Base-by-base conservation (phyloP, 2,329 filamentous ascomycete genomes). In the Acrocalymma vagum region DNA sequence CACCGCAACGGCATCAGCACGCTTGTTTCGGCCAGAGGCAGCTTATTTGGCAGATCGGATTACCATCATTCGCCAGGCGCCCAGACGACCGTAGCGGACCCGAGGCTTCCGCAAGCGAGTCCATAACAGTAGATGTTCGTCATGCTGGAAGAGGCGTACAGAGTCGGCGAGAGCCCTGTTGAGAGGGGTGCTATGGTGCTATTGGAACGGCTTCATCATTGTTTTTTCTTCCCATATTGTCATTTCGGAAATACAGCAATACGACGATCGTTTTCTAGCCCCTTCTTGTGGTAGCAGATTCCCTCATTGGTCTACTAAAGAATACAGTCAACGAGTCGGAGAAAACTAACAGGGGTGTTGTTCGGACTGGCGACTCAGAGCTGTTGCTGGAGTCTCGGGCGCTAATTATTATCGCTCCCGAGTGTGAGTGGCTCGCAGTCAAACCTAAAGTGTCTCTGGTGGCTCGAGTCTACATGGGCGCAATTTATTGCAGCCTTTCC, bases 201-300 rank as follows among this genome's bases (percentile, higher is more conserved):
- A 59, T 58, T 62, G 60, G 60, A 59, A 67, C 42, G 50, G 56
- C 56, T 47, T 62, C 58, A 62, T 56, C 55, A 55, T 58, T 56
- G 28, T 38, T 57, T 48, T 38, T 48, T 62, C 65, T 66, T 65
- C 51, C 45, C 48, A 57, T 61, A 61, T 58, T 63, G 55, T 62
- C 56, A 62, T 59, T 59, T 67, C 61, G 64, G 62, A 70, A 63
- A 53, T 53, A 54, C 55, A 69, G 55, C 51, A 67, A 67, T 63
- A 63, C 51, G 66, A 67, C 65, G 61, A 68, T 65, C 60, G 52
- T 55, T 63, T 53, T 53, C 57, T 57, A 54, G 61, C 55, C 55
- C 53, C 60, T 46, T 57, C 53, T 53, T 51, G 36, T 47, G 52
- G 45, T 42, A 49, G 56, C 53, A 45, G 49, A 37, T 42, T 48